Evolutionary conservation across 495 filamentous ascomycete genomes (phyloP), one percentile per base, ranked within the genome.

Genomic region (Massariosphaeria phaeospora): DNA sequence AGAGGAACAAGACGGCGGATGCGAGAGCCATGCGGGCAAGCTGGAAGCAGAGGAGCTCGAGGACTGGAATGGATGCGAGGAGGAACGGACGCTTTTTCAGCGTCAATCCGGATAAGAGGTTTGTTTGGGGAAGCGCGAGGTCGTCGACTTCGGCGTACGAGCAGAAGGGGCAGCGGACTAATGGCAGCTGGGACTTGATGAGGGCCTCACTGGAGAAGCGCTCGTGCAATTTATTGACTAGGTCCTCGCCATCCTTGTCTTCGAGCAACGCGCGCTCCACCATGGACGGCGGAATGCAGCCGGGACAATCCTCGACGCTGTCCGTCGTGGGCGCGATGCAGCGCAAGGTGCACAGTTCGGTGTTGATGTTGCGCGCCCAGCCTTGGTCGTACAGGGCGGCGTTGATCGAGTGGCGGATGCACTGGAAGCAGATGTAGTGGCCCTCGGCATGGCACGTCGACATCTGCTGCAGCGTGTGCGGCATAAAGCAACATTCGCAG

Each of bases 331-430:
- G 86, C 15, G 91, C 88, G 20, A 93, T 75, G 66, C 93, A 98
- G 42, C 84, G 79, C 34, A 98, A 74, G 4, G 84, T 84, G 25
- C 85, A 84, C 25, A 72, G 79, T 47, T 81, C 77, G 40, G 79
- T 66, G 55, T 93, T 75, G 46, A 96, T 82, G 52, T 78, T 91
- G n/a, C 84, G 79, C 48, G 78, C 76, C 90, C 89, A 95, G 29
- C 88, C 87, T 66, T 98, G 93, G 0, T 93, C 93, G 69, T 91
- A 98, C 0, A 98, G 67, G 7, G 89, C 88, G 67, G 96, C 91
- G 34, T 82, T 80, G 26, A 88, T 76, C 34, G 87, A 83, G 49
- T 83, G 79, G 47, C 82, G 81, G 23, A 98, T 82, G 64, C 93
- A 98, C 20, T 75, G 75, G 66, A 88, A 88, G 73, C 93, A 98